Evolutionary conservation across 2,329 filamentous ascomycete genomes (phyloP).

Genomic region (Penicillium expansum): DNA sequence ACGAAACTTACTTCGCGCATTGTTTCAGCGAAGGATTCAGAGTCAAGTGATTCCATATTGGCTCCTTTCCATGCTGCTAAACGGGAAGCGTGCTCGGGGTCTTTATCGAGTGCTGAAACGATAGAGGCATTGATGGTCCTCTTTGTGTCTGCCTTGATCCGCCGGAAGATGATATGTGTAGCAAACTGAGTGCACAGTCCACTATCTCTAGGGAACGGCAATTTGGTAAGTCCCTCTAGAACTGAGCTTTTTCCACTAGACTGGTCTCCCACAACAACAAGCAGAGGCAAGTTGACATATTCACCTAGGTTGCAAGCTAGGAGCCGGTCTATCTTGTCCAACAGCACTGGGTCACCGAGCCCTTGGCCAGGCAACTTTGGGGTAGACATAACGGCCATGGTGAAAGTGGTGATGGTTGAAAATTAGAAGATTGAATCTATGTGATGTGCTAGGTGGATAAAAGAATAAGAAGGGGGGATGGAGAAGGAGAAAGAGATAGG

Average conservation of each 20-base stretch:
- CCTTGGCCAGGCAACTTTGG: neutral
- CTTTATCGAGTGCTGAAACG: constrained; percentile 30
- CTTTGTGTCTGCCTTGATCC: constrained; percentile 13
- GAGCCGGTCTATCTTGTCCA: constrained; percentile 38
- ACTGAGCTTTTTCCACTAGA: constrained; percentile 39
- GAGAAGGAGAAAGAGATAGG: neutral
- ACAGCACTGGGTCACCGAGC: constrained; percentile 21
- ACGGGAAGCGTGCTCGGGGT: neutral
- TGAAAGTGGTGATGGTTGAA: too few species aligned
- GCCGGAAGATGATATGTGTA: constrained; percentile 48
- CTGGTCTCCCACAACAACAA: constrained; percentile 44
- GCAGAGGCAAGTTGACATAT: constrained; percentile 34
- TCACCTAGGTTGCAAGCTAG: constrained; percentile 36
- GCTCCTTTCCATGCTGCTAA: constrained; percentile 19
- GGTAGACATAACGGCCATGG: neutral
- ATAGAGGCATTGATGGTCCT: constrained; percentile 35
- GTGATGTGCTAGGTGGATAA: neutral
- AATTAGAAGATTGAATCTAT: neutral
- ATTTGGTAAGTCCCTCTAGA: constrained; percentile 29
- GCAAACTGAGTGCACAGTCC: constrained; percentile 47
- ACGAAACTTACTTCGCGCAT: constrained; percentile 26
- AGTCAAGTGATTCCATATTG: neutral
- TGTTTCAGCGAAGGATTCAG: constrained; percentile 22
- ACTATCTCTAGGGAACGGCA: constrained; percentile 33
- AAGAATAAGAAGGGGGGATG: too few species aligned